These are phyloP conservation scores for Piper betle DNA, from an alignment of 164 flowering plant species.

Conservation along the genomic window DNA sequence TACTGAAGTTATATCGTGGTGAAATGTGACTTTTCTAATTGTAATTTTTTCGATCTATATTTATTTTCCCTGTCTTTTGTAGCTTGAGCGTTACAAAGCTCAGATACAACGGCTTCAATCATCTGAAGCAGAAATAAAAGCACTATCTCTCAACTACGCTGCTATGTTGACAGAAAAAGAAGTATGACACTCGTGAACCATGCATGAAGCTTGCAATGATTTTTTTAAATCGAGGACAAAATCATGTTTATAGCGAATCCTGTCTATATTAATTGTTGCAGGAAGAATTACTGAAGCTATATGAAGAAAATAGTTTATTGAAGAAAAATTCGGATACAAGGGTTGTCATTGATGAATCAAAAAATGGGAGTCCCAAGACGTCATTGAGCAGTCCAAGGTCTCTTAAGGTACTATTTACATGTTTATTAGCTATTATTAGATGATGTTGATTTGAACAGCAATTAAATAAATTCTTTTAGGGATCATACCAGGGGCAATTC, in stretches of 20 bases:
- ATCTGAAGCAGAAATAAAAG: conserved; percentile 90
- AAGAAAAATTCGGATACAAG: conserved; percentile 48
- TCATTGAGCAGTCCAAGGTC: conserved; percentile 16
- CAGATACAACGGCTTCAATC: conserved; percentile 78
- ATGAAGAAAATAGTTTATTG: conserved; percentile 56
- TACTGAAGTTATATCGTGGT: too few relatives aligned
- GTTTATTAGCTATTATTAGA: neutral
- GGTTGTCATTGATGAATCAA: conserved; percentile 26
- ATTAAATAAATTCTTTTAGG: too few relatives aligned
- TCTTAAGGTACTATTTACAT: conserved; percentile 29
- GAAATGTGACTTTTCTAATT: neutral
- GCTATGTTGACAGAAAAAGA: conserved; percentile 86
- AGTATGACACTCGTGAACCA: conserved; percentile 23
- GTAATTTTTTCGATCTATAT: neutral
- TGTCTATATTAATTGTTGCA: conserved; percentile 13
- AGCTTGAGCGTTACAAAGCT: conserved; percentile 69
- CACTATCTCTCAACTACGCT: conserved; percentile 86
- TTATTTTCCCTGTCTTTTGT: conserved; percentile 3
- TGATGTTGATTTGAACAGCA: too few relatives aligned
- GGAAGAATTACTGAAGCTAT: conserved; percentile 60
- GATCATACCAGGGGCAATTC: too few relatives aligned
- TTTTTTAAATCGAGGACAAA: neutral
- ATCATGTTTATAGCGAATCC: neutral
- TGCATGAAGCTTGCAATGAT: neutral
- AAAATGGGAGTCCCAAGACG: conserved; percentile 26